Evolutionary conservation across 805 yeast species (phyloP), one percentile per base, ranked within the genome.

Genomic region (Kodamaea hsintzibuensis): DNA sequence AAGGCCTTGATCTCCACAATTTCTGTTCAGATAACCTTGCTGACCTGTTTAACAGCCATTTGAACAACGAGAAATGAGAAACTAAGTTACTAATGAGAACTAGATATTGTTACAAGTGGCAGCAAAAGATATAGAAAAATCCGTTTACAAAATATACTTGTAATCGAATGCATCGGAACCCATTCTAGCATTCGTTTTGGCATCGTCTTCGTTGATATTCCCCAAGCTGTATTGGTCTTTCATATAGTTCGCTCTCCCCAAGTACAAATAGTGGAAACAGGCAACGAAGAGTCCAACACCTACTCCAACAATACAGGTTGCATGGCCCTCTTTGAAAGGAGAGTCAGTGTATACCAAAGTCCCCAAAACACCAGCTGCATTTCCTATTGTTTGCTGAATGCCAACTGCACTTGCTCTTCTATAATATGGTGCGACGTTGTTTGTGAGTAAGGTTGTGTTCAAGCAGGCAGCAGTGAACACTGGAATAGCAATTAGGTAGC

Each of bases 391-490:
- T 16, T 47, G 50, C 35, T 47, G 50, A 7, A 47, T 37, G 5
- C 50, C 50, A 6, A 47, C 42, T 8, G 50, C 50, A 17, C 50
- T 47, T 9, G 50, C 50, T 18, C 50, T 33, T 47, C 50, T 47
- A 17, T 47, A 47, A 30, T 38, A 47, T 2, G 50, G 50, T 9
- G 50, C 50, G 6, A 47, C 43, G 19, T 47, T 47, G 35, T 47
- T 47, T 5, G 50, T 47, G 13, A 47, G 17, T 33, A 47, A 19
- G 10, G 50, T 47, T 10, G 38, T 30, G 18, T 47, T 47, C 13
- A 47, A 47, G 17, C 42, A 30, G 18, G 40, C 50, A 9, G 50
- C 42, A 12, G 50, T 17, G 19, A 47, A 47, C 4, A 47, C 16
- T 12, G 50, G 50, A 10, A 47, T 18, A 2, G 50, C 42, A 47